Evolutionary conservation across 116 monocot genomes (phyloP), one percentile per base, ranked within the genome.

Genomic region (Cymodocea nodosa): DNA sequence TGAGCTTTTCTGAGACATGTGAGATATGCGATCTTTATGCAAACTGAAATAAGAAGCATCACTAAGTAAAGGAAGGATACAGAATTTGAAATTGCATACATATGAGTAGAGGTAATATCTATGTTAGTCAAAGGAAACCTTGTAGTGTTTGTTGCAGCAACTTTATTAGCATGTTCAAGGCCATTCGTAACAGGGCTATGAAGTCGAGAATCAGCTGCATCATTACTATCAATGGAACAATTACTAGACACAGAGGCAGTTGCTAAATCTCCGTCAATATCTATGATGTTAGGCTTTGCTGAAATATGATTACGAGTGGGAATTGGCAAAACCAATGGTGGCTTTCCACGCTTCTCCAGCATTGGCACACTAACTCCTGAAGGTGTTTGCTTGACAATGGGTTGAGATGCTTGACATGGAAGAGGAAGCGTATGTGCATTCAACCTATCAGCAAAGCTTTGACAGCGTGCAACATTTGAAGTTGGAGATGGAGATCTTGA

Each of bases 221-320:
- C 94, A 65, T 90, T 87, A 79, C 90, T 87, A 57, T 90, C 90
- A 68, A 81, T 64, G 12, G 94, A 94, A 68, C 94, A 89, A 62
- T 82, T 81, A 63, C 89, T 87, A 12, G 94, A 90, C 40, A 82
- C 76, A 76, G 90, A 90, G 63, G 85, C 83, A 68, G 86, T 85
- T 52, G 82, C 78, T 59, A 88, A 66, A 60, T 91, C 90, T 62
- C 75, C 78, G 69, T 82, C 81, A 70, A 59, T 52, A 70, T 91
- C 87, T 59, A 60, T 57, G 57, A 64, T 8, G 60, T 81, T 83
- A 53, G 79, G 73, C 66, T 70, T 78, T 67, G 72, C 76, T 60
- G 56, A 53, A 67, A 74, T 60, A 62, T 63, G 59, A 58, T 71
- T 73, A 15, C 72, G 85, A 51, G 37, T 76, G 37, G 86, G 86